Evolutionary conservation across 495 filamentous ascomycete genomes (phyloP).

Genomic region (Hypoxylon lienhwacheense): DNA sequence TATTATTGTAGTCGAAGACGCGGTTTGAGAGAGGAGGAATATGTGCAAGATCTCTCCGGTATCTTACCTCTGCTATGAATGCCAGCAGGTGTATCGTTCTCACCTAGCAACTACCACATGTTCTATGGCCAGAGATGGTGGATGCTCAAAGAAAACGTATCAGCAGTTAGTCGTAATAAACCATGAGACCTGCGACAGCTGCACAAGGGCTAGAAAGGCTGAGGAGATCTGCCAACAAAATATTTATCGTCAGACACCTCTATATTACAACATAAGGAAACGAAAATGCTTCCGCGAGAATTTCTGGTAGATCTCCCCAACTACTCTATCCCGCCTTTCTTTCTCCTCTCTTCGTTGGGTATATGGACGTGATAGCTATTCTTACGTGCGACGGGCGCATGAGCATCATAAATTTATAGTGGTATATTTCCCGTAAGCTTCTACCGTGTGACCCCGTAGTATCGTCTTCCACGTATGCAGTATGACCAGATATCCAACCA

Average conservation of each 20-base stretch:
- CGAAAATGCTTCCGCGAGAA: constrained; percentile 4
- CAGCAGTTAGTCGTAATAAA: not conserved
- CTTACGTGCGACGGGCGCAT: not conserved
- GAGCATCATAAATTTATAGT: not conserved
- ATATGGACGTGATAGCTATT: not conserved
- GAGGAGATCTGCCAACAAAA: constrained; percentile 26
- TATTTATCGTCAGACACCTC: constrained; percentile 11
- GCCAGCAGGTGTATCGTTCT: constrained; percentile 9
- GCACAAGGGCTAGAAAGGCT: constrained; percentile 9
- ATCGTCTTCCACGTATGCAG: too few relatives aligned
- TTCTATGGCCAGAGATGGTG: not conserved
- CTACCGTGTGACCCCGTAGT: not conserved
- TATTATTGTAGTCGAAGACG: too few relatives aligned
- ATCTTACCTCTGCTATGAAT: constrained; percentile 25
- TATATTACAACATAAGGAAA: constrained; percentile 8
- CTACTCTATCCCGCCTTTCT: not conserved
- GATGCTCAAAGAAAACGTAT: not conserved
- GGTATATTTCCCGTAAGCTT: not conserved
- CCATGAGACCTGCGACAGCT: constrained; percentile 6
- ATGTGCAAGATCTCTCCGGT: constrained; percentile 14
- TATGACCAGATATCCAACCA: too few relatives aligned
- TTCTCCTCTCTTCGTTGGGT: not conserved
- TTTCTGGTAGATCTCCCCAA: constrained; percentile 26
- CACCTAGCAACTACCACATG: constrained; percentile 1
- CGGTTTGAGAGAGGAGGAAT: not conserved